phyloP scores from a whole-genome alignment of 352 stramenopile genomes.

The Elongisporangium prolatum region DNA sequence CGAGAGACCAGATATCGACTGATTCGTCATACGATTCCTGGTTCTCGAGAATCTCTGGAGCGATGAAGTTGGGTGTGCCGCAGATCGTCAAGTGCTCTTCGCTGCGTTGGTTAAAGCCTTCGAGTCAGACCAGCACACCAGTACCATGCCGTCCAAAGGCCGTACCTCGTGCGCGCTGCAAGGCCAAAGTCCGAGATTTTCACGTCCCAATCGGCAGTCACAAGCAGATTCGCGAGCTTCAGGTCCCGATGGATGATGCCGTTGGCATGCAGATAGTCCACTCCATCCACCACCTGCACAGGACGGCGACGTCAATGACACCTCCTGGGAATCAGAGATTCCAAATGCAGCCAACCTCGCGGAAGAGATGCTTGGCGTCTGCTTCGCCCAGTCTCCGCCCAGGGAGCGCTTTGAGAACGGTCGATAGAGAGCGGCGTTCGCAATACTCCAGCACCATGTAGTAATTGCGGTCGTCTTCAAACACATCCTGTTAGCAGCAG shows the following conservation, averaged over 20 bases:
- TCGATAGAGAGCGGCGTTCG: constrained; percentile 38
- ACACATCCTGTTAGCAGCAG: constrained; percentile 36
- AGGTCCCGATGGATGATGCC: constrained; percentile 75
- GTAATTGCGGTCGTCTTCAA: constrained; percentile 73
- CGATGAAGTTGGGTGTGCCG: constrained; percentile 83
- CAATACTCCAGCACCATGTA: constrained; percentile 77
- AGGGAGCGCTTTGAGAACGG: constrained; percentile 29
- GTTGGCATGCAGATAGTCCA: constrained; percentile 54
- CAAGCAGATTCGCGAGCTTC: constrained; percentile 72
- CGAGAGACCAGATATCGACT: constrained; percentile 79
- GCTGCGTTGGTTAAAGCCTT: constrained; percentile 15
- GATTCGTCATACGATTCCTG: constrained; percentile 42
- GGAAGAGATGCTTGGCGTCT: constrained; percentile 43
- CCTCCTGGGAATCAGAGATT: background rate
- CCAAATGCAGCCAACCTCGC: constrained; percentile 22
- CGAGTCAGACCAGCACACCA: background rate
- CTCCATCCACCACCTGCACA: constrained; percentile 28
- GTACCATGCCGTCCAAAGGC: background rate
- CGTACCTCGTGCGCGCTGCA: constrained; percentile 47
- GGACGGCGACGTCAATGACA: background rate
- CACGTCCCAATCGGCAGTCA: constrained; percentile 40
- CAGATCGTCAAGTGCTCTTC: constrained; percentile 67
- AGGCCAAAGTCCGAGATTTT: constrained; percentile 81
- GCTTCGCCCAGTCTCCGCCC: constrained; percentile 35
- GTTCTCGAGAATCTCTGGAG: constrained; percentile 59